Evolutionary conservation across 2,329 filamentous ascomycete genomes (phyloP).

Genomic region (Zymoseptoria ardabiliae): DNA sequence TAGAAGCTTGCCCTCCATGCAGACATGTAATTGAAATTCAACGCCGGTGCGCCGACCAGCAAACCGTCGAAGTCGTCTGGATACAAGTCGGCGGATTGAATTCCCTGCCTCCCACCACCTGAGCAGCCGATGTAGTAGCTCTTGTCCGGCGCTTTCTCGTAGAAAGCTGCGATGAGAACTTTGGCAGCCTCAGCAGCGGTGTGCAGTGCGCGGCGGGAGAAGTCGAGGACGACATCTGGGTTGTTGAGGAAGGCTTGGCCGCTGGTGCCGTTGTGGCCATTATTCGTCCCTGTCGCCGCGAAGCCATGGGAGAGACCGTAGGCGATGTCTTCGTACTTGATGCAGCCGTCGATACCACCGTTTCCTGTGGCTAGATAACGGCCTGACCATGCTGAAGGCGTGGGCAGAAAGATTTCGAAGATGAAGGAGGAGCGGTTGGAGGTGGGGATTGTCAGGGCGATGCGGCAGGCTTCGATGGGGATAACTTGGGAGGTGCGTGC

Average conservation of each 20-base stretch:
- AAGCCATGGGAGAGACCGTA: conserved; percentile 35
- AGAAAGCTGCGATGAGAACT: conserved; percentile 28
- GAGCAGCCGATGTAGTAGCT: conserved; percentile 42
- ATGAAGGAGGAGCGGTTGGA: conserved; percentile 35
- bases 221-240: conserved; percentile 23
- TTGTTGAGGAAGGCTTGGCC: conserved; percentile 39
- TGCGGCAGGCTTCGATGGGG: conserved; percentile 34
- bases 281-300: conserved; percentile 35
- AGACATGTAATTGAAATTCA: conserved; percentile 35
- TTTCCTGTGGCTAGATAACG: conserved; percentile 31
- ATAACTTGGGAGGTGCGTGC: conserved; percentile 25
- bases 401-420: conserved; percentile 38
- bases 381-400: conserved; percentile 34
- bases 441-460: conserved; percentile 35
- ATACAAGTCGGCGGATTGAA: conserved; percentile 37
- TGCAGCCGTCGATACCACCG: conserved; percentile 35
- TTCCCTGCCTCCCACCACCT: conserved; percentile 39
- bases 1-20: conserved; percentile 38
- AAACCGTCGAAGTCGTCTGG: conserved; percentile 44
- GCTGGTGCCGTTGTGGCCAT: conserved; percentile 37
- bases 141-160: conserved; percentile 30
- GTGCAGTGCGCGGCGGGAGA: conserved; percentile 23
- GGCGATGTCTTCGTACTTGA: conserved; percentile 31
- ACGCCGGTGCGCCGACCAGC: conserved; percentile 36
- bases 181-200: conserved; percentile 22